These are phyloP conservation scores for Lodderomyces beijingensis DNA, from an alignment of 1,139 yeast species.

Conservation along the genomic window DNA sequence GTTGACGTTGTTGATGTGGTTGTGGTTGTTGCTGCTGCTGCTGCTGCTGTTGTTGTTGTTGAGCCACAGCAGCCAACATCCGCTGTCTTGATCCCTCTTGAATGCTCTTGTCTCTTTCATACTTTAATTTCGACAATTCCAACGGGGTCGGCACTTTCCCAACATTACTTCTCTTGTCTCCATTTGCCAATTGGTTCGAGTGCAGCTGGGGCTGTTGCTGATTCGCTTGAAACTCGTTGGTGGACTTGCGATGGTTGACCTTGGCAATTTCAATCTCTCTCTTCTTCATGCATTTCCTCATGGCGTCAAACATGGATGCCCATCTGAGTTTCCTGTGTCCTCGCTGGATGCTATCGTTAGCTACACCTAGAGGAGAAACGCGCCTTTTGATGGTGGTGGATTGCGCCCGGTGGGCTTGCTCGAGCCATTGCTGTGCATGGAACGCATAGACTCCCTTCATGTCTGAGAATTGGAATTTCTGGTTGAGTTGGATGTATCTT, in stretches of 20 bases:
- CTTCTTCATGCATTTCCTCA: slow-evolving; percentile 84
- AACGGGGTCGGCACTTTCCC: slow-evolving; percentile 68
- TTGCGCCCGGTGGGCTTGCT: slow-evolving; percentile 85
- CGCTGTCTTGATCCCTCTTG: slow-evolving; percentile 43
- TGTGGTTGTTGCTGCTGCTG: slow-evolving; percentile 12
- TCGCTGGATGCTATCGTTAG: slow-evolving; percentile 84
- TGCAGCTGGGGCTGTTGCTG: too few relatives aligned
- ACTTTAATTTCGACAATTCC: slow-evolving; percentile 75
- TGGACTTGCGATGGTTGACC: slow-evolving; percentile 26
- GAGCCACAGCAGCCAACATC: slow-evolving; percentile 40
- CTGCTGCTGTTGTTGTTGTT: slow-evolving; percentile 25
- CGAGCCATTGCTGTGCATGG: slow-evolving; percentile 87
- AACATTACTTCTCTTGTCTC: slow-evolving; percentile 14
- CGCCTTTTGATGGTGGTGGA: slow-evolving; percentile 83
- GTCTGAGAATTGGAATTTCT: slow-evolving; percentile 77
- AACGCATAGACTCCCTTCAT: slow-evolving; percentile 84
- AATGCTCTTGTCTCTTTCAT: slow-evolving; percentile 78
- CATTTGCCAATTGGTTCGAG: slow-evolving; percentile 6
- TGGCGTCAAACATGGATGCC: slow-evolving; percentile 97
- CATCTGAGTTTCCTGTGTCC: slow-evolving; percentile 83
- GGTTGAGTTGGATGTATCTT: slow-evolving; percentile 88
- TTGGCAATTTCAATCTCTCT: slow-evolving; percentile 55
- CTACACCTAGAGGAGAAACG: slow-evolving; percentile 87
- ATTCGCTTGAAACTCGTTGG: slow-evolving; percentile 16
- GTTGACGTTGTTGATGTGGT: slow-evolving; percentile 10